Base-by-base conservation (phyloP, 2,329 filamentous ascomycete genomes). In the Penicillium sp. region DNA sequence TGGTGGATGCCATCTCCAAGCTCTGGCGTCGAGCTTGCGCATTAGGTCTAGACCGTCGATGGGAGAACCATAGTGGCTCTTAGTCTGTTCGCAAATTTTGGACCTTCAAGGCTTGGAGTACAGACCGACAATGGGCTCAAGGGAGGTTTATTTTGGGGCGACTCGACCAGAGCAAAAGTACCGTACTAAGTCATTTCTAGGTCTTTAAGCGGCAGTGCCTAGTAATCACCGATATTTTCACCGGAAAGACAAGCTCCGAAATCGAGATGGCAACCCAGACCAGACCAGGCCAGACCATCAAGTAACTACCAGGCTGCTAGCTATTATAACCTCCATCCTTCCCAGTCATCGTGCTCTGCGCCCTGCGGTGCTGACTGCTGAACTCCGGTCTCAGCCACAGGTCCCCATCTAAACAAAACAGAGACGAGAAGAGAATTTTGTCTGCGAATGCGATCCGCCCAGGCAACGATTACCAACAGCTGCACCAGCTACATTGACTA, bases 361-460 rank as follows among this genome's bases (percentile, higher is more conserved):
- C 43, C 14, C 25, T 47, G 28, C 25, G 43, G 43, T 31, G 28
- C 25, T 28, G 25, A 31, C 7, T 31, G 28, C 28, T 31, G 28
- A 10, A 31, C 28, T 31, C 28, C 28, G 54, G 61, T 66, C 59
- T 63, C 50, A 63, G 61, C 59, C 59, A 62, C 38, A 58, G 63
- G 55, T 61, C 65, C 59, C 55, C 55, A 51, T 61, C 58, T 61
- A 57, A 53, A 56, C 20, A 49, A 20, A 41, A 20, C 42, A 45
- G 15, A n/a, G 12, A 47, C 39, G 12, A 12, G 10, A 41, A 31
- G 25, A 31, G 3, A 28, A 10, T 25, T 15, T 25, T 28, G 4
- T 47, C 6, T 5, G 43, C 7, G 43, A 47, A 15, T 10, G 25
- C 43, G 8, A 25, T 31, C 14, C 25, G 10, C 38, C n/a, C 2